These are phyloP conservation scores for Passalora sequoiae DNA, from an alignment of 2,329 filamentous ascomycete genomes.

Conservation along the genomic window DNA sequence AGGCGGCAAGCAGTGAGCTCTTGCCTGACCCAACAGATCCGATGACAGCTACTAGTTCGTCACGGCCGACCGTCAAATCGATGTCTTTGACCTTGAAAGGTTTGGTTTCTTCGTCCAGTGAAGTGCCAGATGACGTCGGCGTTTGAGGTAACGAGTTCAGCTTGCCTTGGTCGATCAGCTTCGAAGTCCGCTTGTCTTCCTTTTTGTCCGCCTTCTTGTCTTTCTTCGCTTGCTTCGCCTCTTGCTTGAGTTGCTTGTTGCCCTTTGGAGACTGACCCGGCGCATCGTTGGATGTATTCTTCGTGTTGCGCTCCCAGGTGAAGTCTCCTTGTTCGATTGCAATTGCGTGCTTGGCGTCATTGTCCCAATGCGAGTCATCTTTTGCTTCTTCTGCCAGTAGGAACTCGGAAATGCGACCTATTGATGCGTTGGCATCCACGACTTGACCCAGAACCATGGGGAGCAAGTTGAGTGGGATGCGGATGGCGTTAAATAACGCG, in stretches of 20 bases:
- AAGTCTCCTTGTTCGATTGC: constrained; percentile 70
- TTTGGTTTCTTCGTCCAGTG: constrained; percentile 53
- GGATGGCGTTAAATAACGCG: constrained; percentile 85
- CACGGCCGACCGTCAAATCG: constrained; percentile 62
- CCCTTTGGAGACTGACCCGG: constrained; percentile 29
- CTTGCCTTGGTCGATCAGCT: constrained; percentile 31
- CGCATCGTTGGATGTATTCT: constrained; percentile 37
- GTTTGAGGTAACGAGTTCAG: constrained; percentile 15
- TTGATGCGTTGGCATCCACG: constrained; percentile 80
- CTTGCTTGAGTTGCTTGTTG: constrained; percentile 37
- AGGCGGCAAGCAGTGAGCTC: constrained; percentile 76
- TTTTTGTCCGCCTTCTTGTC: constrained; percentile 41
- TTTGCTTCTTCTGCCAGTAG: constrained; percentile 77
- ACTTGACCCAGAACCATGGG: constrained; percentile 84
- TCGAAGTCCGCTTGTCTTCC: constrained; percentile 33
- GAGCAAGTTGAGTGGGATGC: constrained; percentile 83
- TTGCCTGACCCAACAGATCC: constrained; percentile 87
- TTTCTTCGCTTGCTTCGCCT: constrained; percentile 42
- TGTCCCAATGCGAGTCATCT: constrained; percentile 61
- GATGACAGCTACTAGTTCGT: constrained; percentile 80
- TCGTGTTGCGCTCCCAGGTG: constrained; percentile 73
- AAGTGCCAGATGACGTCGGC: constrained; percentile 28
- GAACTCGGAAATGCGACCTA: constrained; percentile 83
- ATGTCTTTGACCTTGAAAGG: constrained; percentile 69
- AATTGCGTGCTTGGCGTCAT: constrained; percentile 53